Percentiles rank a stretch among this genome's conserved stretches.
Conservation (phyloP, 768 basidiomycete genomes). For the Mycena leptocephala region DNA sequence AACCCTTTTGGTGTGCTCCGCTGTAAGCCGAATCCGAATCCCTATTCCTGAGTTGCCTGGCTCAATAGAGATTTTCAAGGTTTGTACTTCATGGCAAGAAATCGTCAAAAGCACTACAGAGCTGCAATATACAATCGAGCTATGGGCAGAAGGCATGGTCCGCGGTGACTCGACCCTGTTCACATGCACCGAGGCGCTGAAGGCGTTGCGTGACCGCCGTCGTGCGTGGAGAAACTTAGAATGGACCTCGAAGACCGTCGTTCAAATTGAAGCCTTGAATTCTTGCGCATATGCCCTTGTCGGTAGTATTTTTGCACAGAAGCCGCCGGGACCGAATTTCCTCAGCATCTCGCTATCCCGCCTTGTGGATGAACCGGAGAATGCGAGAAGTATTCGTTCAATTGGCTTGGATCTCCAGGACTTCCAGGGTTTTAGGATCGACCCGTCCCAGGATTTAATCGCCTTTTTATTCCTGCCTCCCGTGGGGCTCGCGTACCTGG, state of each 20-base stretch:
- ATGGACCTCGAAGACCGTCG: background rate
- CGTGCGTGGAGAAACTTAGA: slow-evolving; percentile 4
- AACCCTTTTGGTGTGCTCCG: background rate
- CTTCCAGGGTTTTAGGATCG: slow-evolving; percentile 12
- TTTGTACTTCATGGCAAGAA: background rate
- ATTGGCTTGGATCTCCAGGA: background rate
- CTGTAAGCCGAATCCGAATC: background rate
- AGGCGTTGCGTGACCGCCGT: background rate
- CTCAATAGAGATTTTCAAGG: background rate
- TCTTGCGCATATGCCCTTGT: slow-evolving; percentile 9
- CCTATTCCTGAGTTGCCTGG: background rate
- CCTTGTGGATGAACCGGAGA: background rate
- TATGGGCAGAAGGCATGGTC: slow-evolving; percentile 14
- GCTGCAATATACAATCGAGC: slow-evolving; percentile 12
- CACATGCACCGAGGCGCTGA: background rate
- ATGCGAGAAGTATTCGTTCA: background rate
- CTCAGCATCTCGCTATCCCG: background rate
- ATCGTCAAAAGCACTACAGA: background rate
- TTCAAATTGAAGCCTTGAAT: background rate
- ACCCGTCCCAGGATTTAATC: slow-evolving; percentile 3
- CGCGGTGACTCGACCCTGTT: background rate
- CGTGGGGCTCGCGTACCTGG: background rate
- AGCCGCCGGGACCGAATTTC: background rate
- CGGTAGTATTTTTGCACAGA: background rate
- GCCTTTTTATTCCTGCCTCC: background rate